Evolutionary conservation across 2,329 filamentous ascomycete genomes (phyloP).

Genomic region (Ambrosiella xylebori): DNA sequence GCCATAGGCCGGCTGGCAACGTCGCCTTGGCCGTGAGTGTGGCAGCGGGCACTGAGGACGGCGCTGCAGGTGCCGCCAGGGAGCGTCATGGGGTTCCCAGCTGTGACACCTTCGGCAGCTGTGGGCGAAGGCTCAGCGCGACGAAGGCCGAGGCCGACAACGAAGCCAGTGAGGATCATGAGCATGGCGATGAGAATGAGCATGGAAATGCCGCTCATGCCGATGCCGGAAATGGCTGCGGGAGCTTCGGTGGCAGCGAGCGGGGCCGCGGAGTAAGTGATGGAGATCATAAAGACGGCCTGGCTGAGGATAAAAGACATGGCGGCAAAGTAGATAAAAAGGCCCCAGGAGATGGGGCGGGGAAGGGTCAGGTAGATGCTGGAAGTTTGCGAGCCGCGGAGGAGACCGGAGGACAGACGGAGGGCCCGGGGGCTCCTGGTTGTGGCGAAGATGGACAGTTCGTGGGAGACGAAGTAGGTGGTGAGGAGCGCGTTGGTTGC

Average conservation of each 20-base stretch:
- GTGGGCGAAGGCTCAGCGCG: slow-evolving; percentile 23
- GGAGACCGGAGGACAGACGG: slow-evolving; percentile 29
- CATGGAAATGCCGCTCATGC: slow-evolving; percentile 27
- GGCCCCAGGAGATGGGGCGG: slow-evolving; percentile 26
- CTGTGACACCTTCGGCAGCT: slow-evolving; percentile 20
- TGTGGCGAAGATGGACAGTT: slow-evolving; percentile 28
- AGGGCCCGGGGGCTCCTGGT: slow-evolving; percentile 19
- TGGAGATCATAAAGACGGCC: slow-evolving; percentile 23
- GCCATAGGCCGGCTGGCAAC: slow-evolving; percentile 21
- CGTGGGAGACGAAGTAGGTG: slow-evolving; percentile 32
- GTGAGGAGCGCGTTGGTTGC: slow-evolving; percentile 30
- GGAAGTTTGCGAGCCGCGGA: slow-evolving; percentile 28
- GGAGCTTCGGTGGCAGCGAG: slow-evolving; percentile 9
- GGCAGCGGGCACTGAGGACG: slow-evolving; percentile 33
- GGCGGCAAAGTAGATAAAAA: slow-evolving; percentile 27
- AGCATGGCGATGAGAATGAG: slow-evolving; percentile 26
- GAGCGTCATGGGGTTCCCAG: slow-evolving; percentile 32
- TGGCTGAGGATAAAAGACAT: slow-evolving; percentile 31
- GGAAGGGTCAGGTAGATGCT: slow-evolving; percentile 35
- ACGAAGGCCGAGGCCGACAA: slow-evolving; percentile 25
- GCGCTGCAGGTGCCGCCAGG: slow-evolving; percentile 32
- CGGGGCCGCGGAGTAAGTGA: slow-evolving; percentile 16
- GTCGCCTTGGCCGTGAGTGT: slow-evolving; percentile 20
- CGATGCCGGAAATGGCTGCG: slow-evolving; percentile 20
- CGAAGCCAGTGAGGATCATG: slow-evolving; percentile 19